Conservation (phyloP, 768 basidiomycete genomes). For the Gloeostereum incarnatum region DNA sequence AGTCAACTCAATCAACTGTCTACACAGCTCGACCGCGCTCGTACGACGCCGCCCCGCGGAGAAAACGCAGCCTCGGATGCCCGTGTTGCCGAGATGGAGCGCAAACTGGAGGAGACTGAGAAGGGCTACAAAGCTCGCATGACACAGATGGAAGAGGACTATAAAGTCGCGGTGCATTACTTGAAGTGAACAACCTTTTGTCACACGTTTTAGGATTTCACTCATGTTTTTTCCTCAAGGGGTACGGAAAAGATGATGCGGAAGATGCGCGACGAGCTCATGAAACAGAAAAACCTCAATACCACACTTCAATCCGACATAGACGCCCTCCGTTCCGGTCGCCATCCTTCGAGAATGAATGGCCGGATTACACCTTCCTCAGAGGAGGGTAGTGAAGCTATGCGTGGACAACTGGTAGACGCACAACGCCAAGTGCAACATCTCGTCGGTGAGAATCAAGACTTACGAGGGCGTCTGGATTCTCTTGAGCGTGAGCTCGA, state of each 20-base stretch:
- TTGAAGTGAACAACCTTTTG: conserved; percentile 82
- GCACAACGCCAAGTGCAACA: conserved; percentile 70
- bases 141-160: conserved; percentile 89
- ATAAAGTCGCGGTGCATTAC: conserved; percentile 94
- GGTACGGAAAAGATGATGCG: conserved; percentile 98
- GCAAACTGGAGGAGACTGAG: conserved; percentile 72
- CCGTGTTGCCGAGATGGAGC: conserved; percentile 59
- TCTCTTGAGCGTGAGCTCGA: conserved; percentile 70
- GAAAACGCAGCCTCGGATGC: conserved; percentile 31
- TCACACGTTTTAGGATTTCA: conserved; percentile 3
- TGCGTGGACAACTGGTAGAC: conserved; percentile 68
- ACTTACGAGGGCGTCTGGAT: conserved; percentile 65
- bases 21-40: conserved; percentile 56
- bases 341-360: conserved; percentile 48
- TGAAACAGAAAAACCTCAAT: conserved; percentile 81
- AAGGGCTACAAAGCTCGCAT: conserved; percentile 69
- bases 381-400: conserved; percentile 56
- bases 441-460: conserved; percentile 65
- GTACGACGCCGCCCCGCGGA: conserved; percentile 37
- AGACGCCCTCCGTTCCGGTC: conserved; percentile 56
- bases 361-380: conserved; percentile 73
- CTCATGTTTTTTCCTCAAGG: conserved; percentile 31
- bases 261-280: conserved; percentile 91
- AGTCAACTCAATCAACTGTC: conserved; percentile 56
- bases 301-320: conserved; percentile 77